These are phyloP conservation scores for Coleophoma crateriformis DNA, from an alignment of 2,329 filamentous ascomycete genomes.

Conservation along the genomic window DNA sequence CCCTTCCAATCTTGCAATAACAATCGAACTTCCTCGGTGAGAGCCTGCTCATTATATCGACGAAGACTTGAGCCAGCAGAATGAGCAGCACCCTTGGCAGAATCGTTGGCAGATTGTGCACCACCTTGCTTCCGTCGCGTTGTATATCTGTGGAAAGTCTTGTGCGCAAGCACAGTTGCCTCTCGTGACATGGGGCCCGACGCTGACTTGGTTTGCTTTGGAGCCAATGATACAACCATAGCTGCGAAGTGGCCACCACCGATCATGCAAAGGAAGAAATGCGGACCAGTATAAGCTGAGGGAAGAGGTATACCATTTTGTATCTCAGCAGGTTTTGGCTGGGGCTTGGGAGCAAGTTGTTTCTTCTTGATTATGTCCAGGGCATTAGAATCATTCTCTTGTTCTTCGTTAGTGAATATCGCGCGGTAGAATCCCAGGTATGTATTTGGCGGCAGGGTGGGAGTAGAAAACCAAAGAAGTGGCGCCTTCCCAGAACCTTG, in stretches of 20 bases:
- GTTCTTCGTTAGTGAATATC: conserved; percentile 69
- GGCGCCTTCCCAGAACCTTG: conserved; percentile 62
- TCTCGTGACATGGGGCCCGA: conserved; percentile 73
- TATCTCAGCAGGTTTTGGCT: conserved; percentile 40
- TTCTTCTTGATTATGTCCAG: conserved; percentile 68
- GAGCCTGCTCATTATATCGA: conserved; percentile 88
- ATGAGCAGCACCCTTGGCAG: conserved; percentile 88
- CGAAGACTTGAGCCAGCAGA: conserved; percentile 87
- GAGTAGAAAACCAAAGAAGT: conserved; percentile 79
- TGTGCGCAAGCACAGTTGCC: conserved; percentile 85
- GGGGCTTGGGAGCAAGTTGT: conserved; percentile 62
- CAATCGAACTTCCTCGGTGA: conserved; percentile 81
- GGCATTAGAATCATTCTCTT: conserved; percentile 55
- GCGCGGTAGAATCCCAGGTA: conserved; percentile 84
- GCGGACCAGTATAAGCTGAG: conserved; percentile 62
- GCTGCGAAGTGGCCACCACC: conserved; percentile 96
- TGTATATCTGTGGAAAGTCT: conserved; percentile 97
- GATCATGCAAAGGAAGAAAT: conserved; percentile 97
- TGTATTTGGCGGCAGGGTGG: conserved; percentile 67
- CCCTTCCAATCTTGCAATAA: conserved; percentile 80
- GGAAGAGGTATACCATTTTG: conserved; percentile 53
- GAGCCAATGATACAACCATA: conserved; percentile 87
- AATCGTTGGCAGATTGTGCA: conserved; percentile 88
- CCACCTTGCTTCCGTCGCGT: conserved; percentile 95
- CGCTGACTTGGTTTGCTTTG: conserved; percentile 65